phyloP scores from a whole-genome alignment of 2,329 filamentous ascomycete genomes.

The Botrytis sinoallii region DNA sequence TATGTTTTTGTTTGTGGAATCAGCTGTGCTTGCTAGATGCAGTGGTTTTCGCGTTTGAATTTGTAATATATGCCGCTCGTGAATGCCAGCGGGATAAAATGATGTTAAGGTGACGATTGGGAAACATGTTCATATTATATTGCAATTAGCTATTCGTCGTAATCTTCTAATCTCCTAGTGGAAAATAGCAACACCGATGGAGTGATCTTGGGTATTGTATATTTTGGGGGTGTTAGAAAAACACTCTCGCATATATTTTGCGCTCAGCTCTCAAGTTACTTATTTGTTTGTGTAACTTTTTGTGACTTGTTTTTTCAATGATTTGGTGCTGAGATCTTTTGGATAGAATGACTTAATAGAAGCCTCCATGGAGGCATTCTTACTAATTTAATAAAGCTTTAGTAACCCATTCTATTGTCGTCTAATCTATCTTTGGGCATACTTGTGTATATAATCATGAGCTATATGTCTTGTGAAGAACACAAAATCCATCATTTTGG shows the following conservation, averaged over 20 bases:
- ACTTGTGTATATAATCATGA: background rate
- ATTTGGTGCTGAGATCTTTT: background rate
- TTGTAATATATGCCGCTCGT: background rate
- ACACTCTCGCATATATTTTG: too few relatives aligned
- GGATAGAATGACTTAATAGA: background rate
- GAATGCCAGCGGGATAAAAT: background rate
- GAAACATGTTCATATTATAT: background rate
- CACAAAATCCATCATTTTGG: background rate
- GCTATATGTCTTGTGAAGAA: background rate
- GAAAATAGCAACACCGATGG: background rate
- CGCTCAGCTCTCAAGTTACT: background rate
- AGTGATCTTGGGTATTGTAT: background rate
- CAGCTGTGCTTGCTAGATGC: background rate
- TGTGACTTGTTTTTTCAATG: background rate
- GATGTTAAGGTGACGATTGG: too few relatives aligned
- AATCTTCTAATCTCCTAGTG: background rate
- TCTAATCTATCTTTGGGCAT: background rate
- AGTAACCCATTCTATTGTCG: background rate
- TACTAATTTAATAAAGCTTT: background rate
- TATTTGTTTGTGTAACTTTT: fast-evolving
- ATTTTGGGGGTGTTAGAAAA: background rate
- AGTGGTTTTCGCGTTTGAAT: background rate
- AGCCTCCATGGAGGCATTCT: background rate
- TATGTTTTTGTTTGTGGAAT: background rate
- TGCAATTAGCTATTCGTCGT: background rate